Base-by-base conservation (phyloP, 805 yeast species). In the Kuraishia piskuri region DNA sequence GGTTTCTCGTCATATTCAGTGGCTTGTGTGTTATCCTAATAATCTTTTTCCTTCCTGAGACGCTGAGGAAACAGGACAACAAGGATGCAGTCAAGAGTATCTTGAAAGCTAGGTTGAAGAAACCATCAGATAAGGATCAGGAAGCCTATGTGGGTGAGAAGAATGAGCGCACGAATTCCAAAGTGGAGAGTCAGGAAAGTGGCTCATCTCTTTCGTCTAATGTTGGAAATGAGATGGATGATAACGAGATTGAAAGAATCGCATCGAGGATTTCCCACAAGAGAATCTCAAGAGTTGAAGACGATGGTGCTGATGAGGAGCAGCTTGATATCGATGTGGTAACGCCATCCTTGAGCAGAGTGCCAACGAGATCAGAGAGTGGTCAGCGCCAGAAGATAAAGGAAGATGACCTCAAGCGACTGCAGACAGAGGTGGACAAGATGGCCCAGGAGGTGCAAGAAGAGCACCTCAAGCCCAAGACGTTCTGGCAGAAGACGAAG, bases 1-100 rank as follows among this genome's bases (percentile, higher is more conserved):
- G 95, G 92, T 81, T 88, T 52, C 70, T 88, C 67, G 87, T 85
- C 19, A 84, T 86, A 25, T 65, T 86, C 48, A 78, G 88, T 1
- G 89, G 84, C 2, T 65, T 75, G 14, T 76, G 78, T 50, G 71
- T 76, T 23, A 22, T 80, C 0, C 55, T 79, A 52, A 68, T 89
- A 46, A 57, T 80, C 5, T 74, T 86, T 49, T 69, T 76, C 4
- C 70, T 90, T 19, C 97, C 97, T 0, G 97, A 90, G 63, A 90
- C 97, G 0, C 70, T 89, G 48, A 72, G 91, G 52, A 72, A 73
- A 46, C 80, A 80, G 46, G 88, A 84, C 51, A 81, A 81, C 19
- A 70, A 78, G 57, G 82, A 81, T 4, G 80, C 79, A 2, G 71
- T 83, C 21, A 71, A 77, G 36, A 68, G 73, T 22, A 68, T 78